phyloP scores from a whole-genome alignment of 495 filamentous ascomycete species.

The Podospora pseudopauciseta region DNA sequence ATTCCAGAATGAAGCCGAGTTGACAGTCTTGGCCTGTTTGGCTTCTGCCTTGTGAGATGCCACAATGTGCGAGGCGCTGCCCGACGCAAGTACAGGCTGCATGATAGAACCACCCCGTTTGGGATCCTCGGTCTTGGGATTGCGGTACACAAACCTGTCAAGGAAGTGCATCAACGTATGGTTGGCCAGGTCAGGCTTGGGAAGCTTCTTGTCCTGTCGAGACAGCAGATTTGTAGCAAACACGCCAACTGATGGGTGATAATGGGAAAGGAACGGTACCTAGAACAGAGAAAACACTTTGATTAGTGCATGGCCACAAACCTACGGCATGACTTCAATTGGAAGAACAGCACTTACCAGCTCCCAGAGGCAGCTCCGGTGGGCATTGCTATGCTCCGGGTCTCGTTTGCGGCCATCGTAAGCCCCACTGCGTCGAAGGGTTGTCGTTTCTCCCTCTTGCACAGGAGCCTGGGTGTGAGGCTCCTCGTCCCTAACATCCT shows the following conservation, averaged over 20 bases:
- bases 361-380: conserved; percentile 90
- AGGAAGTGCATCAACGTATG: conserved; percentile 93
- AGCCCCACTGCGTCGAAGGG: conserved; percentile 12
- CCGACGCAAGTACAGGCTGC: conserved; percentile 76
- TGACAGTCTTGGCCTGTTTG: conserved; percentile 58
- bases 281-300: conserved; percentile 18
- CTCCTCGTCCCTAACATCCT: conserved; percentile 68
- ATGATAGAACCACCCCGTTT: conserved; percentile 82
- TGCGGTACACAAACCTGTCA: conserved; percentile 93
- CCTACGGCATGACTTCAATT: not conserved
- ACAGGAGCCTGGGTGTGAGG: conserved; percentile 50
- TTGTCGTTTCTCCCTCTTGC: conserved; percentile 18
- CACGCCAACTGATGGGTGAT: conserved; percentile 91
- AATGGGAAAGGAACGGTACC: conserved; percentile 75
- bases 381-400: conserved; percentile 85
- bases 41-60: conserved; percentile 52
- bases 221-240: conserved; percentile 68
- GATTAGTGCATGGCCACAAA: not conserved
- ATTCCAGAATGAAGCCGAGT: conserved; percentile 88
- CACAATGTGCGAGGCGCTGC: conserved; percentile 60
- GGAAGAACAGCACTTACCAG: conserved; percentile 47
- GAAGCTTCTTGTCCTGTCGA: conserved; percentile 58
- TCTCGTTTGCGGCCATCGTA: conserved; percentile 92
- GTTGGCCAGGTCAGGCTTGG: conserved; percentile 81
- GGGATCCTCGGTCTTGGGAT: conserved; percentile 64